Evolutionary conservation across 1,139 yeast species (phyloP).

Genomic region (Nakaseomyces delphensis): DNA sequence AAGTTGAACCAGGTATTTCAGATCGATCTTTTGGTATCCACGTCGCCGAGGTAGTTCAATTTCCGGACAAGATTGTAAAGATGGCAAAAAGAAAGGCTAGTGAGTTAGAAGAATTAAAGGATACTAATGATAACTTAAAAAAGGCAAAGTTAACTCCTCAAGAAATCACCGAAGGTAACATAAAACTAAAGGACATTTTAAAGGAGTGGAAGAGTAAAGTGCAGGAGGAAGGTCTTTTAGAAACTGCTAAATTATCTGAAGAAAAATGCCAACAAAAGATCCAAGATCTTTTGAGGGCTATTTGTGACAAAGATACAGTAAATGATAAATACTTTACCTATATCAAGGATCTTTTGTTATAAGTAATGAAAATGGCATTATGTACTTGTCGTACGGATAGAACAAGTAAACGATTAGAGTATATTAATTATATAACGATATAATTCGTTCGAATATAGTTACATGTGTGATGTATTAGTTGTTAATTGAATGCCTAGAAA

Average conservation of each 20-base stretch:
- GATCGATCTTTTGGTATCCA: constrained; percentile 96
- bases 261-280: constrained; percentile 20
- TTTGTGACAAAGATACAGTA: constrained; percentile 10
- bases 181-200: constrained; percentile 45
- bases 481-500: constrained; percentile 3
- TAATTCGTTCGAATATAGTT: constrained; percentile 1
- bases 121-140: constrained; percentile 36
- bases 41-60: constrained; percentile 91
- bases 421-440: background rate
- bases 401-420: too few species aligned
- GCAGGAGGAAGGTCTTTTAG: constrained; percentile 32
- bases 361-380: background rate
- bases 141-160: constrained; percentile 45
- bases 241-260: constrained; percentile 18
- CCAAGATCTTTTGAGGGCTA: constrained; percentile 17
- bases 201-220: constrained; percentile 53
- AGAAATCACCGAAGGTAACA: constrained; percentile 51
- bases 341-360: constrained; percentile 9
- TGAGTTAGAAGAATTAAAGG: constrained; percentile 67
- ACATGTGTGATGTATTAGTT: constrained; percentile 4
- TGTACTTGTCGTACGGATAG: too few species aligned
- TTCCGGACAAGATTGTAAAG: constrained; percentile 76
- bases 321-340: constrained; percentile 20
- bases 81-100: constrained; percentile 94
- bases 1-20: constrained; percentile 85